Percentiles rank a stretch among this genome's conserved stretches.
These are phyloP conservation scores for Boletus eberwhitei DNA, from an alignment of 768 basidiomycete species.

Conservation along the genomic window DNA sequence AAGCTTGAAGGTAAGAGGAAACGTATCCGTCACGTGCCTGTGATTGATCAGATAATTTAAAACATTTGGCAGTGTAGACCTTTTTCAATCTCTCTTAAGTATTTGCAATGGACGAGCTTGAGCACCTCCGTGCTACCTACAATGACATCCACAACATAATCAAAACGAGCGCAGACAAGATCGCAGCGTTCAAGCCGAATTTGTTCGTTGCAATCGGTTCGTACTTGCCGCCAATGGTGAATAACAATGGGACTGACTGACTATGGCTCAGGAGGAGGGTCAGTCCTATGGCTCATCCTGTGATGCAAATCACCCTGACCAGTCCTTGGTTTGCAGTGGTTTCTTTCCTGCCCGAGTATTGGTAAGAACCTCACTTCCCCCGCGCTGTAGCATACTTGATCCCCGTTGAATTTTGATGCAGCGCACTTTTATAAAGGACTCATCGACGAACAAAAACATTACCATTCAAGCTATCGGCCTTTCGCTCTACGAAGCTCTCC, in stretches of 20 bases:
- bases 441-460: slow-evolving; percentile 68
- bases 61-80: neutral
- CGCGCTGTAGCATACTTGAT: neutral
- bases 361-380: slow-evolving; percentile 36
- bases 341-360: slow-evolving; percentile 95
- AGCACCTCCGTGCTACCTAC: slow-evolving; percentile 77
- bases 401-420: slow-evolving; percentile 25
- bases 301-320: slow-evolving; percentile 10
- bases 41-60: no score
- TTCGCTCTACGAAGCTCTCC: slow-evolving; percentile 89
- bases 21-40: slow-evolving; percentile 17
- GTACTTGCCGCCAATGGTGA: slow-evolving; percentile 16
- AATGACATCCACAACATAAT: slow-evolving; percentile 93
- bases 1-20: neutral
- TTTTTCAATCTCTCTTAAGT: neutral
- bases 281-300: slow-evolving; percentile 33
- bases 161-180: slow-evolving; percentile 57
- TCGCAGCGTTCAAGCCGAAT: slow-evolving; percentile 85
- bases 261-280: slow-evolving; percentile 71
- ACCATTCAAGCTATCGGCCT: slow-evolving; percentile 96
- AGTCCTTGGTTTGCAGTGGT: slow-evolving; percentile 50
- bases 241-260: neutral
- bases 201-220: slow-evolving; percentile 79
- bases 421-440: slow-evolving; percentile 82
- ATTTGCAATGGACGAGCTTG: slow-evolving; percentile 37